A percentile compares a stretch with the other conserved stretches of the same genome.
phyloP scores from a whole-genome alignment of 805 yeast species.

The Maudiozyma bulderi region DNA sequence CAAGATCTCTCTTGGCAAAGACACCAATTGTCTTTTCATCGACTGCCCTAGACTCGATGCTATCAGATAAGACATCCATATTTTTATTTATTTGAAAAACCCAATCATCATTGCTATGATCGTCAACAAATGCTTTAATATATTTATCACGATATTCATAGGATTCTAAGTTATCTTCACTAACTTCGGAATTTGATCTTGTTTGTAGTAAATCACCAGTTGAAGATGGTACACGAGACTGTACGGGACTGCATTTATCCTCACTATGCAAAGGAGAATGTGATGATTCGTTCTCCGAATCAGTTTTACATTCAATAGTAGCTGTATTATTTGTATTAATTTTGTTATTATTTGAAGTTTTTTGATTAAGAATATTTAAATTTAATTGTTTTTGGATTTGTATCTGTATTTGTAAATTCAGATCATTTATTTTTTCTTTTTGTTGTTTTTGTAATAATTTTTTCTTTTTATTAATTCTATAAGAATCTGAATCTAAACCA shows the following conservation, averaged over 20 bases:
- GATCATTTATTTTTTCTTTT: slow-evolving; percentile 1
- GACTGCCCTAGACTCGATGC: neutral
- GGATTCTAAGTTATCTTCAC: neutral
- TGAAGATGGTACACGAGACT: neutral
- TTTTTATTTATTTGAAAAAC: slow-evolving; percentile 14
- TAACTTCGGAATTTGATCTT: neutral
- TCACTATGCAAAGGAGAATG: neutral
- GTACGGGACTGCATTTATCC: neutral
- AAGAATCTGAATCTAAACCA: slow-evolving; percentile 4
- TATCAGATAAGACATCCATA: neutral
- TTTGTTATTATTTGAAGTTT: neutral
- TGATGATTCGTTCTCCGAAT: neutral
- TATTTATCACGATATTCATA: slow-evolving; percentile 31
- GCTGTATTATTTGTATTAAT: neutral
- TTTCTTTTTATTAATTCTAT: slow-evolving; percentile 8
- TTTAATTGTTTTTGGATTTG: slow-evolving; percentile 2
- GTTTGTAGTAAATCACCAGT: neutral
- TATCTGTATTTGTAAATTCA: neutral
- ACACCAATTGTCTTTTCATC: slow-evolving; percentile 35
- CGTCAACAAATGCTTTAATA: slow-evolving; percentile 39
- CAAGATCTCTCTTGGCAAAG: slow-evolving; percentile 34
- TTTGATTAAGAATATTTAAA: slow-evolving; percentile 2
- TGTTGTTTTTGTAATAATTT: slow-evolving; percentile 4
- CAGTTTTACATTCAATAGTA: neutral
- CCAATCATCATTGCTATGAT: slow-evolving; percentile 39